These are phyloP conservation scores for Steccherinum ochraceum DNA, from an alignment of 768 basidiomycete genomes.

Conservation along the genomic window DNA sequence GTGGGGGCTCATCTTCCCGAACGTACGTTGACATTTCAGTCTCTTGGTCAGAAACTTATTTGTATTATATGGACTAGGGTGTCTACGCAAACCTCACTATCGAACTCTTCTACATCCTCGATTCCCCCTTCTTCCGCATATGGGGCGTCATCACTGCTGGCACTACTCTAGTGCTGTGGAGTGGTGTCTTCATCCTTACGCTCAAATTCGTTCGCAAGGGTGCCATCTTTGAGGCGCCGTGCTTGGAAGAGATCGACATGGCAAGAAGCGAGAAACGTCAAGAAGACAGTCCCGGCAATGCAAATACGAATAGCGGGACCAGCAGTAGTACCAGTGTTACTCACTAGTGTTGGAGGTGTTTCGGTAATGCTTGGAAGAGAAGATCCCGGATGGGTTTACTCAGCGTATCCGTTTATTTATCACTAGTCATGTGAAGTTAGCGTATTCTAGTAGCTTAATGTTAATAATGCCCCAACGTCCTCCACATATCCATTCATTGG, in stretches of 20 bases:
- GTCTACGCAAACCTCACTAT: conserved; percentile 65
- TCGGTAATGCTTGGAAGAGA: no score
- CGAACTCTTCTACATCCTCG: conserved; percentile 39
- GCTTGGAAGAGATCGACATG: conserved; percentile 27
- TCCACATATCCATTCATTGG: no score
- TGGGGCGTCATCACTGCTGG: conserved; percentile 51
- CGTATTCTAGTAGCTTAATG: no score
- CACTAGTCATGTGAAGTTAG: no score
- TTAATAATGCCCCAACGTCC: no score
- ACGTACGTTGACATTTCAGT: conserved; percentile 32
- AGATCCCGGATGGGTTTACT: no score
- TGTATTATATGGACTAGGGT: conserved; percentile 32
- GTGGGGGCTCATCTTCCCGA: conserved; percentile 71
- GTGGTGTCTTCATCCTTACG: conserved; percentile 40
- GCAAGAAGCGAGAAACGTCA: not conserved
- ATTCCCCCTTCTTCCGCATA: conserved; percentile 49
- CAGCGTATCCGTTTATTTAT: no score
- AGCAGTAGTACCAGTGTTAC: no score
- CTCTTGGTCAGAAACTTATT: not conserved
- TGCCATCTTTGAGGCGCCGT: conserved; percentile 37
- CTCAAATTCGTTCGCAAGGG: conserved; percentile 27
- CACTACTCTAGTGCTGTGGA: conserved; percentile 47
- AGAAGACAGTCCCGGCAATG: not conserved
- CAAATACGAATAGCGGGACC: no score
- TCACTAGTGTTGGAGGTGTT: no score